Evolutionary conservation across 106 monocot genomes (phyloP).

Genomic region (Allium cepa): DNA sequence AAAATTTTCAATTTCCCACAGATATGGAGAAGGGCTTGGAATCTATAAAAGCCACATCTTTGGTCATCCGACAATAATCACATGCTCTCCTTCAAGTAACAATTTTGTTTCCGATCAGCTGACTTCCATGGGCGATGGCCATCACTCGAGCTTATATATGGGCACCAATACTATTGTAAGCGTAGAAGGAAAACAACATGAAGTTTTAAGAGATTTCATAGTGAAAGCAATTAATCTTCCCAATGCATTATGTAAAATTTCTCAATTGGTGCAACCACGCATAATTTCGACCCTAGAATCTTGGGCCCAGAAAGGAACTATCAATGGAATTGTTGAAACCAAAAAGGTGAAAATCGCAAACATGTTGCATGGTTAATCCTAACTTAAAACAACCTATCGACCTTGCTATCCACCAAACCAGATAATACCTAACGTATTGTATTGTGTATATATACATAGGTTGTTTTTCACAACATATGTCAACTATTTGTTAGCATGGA

Average conservation of each 20-base stretch:
- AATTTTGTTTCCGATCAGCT: slow-evolving; percentile 12
- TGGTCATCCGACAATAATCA: slow-evolving; percentile 14
- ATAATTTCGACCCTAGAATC: slow-evolving; percentile 3
- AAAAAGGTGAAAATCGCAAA: slow-evolving; percentile 21
- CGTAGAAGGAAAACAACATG: slow-evolving; percentile 14
- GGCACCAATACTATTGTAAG: slow-evolving; percentile 5
- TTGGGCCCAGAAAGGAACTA: slow-evolving; percentile 22
- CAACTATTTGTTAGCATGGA: slow-evolving; percentile 20
- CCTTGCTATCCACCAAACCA: too few species aligned
- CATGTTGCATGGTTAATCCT: background rate
- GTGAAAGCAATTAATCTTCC: slow-evolving; percentile 14
- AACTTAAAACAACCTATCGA: too few species aligned
- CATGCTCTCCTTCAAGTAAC: slow-evolving; percentile 23
- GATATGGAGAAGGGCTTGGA: too few species aligned
- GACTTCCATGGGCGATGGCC: slow-evolving; percentile 12
- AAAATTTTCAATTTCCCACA: too few species aligned
- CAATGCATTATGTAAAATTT: slow-evolving; percentile 5
- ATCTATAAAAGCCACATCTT: background rate
- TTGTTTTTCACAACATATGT: background rate
- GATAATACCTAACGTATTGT: too few species aligned
- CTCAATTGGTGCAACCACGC: slow-evolving; percentile 10
- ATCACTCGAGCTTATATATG: slow-evolving; percentile 7
- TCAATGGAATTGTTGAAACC: slow-evolving; percentile 3
- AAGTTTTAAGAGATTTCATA: slow-evolving; percentile 10
- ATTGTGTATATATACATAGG: too few species aligned